Base-by-base conservation (phyloP, 495 filamentous ascomycete species). In the Mycothermus thermophilus region DNA sequence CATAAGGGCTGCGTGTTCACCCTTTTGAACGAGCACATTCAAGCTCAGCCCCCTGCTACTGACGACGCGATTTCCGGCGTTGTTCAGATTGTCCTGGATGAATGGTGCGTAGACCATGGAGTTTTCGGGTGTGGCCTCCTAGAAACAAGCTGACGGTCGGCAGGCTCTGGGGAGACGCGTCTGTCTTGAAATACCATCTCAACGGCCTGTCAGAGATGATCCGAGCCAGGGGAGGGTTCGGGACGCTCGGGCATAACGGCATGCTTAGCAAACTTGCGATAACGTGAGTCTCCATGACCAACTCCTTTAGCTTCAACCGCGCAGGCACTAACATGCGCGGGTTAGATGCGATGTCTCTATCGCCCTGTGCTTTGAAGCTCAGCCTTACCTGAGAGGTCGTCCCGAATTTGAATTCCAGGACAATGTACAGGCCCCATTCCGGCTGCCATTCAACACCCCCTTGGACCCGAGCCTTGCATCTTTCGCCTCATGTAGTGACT, bases 191-290 rank as follows among this genome's bases (percentile, higher is more conserved):
- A 8, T 47, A 54, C 0, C 58, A 61, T 18, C 34, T 59, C 19
- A 32, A 44, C 7, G 56, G 58, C 3, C 42, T 61, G 11, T 40
- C 47, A 10, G 52, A 59, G 21, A 54, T 61, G 54, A 52, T 61
- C 25, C 43, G 32, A 24, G 22, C 48, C 32, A 37, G 56, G 0
- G 58, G 58, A 5, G 58, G 58, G 2, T 53, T 59, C 29, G 52
- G 48, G 9, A 49, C 46, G 0, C 46, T 61, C 3, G 58, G 58
- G 2, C 37, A 59, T 21, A 45, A 58, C 21, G 58, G 58, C 1
- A 31, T 59, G 27, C 40, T 61, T n/a, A 50, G 45, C 43, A 61
- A 61, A 27, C 41, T 53, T n/a, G 52, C 54, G 3, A 46, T 61
- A 30, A 50, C 52, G 58, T 59, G 30, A 44, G 55, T 35, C 13